These are phyloP conservation scores for Papiliotrema nemorosa DNA, from an alignment of 1,284 basidiomycete species.

Conservation along the genomic window DNA sequence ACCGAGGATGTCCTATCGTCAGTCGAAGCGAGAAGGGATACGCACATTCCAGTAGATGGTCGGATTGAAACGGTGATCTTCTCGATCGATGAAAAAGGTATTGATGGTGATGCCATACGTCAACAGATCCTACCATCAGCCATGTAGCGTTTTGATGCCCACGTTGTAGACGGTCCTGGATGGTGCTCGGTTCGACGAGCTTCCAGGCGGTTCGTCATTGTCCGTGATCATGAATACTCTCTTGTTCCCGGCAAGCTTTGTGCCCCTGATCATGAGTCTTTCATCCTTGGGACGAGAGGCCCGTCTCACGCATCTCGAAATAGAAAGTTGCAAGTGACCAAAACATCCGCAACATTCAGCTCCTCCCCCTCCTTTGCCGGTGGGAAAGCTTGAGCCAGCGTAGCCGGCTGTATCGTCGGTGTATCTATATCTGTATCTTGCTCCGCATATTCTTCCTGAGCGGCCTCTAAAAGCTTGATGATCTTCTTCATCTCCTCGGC, in stretches of 20 bases:
- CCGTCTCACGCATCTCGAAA: constrained; percentile 75
- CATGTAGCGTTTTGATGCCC: neutral
- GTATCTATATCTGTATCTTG: constrained; percentile 17
- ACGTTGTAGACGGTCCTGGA: constrained; percentile 42
- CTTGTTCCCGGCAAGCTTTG: constrained; percentile 71
- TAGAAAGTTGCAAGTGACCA: constrained; percentile 81
- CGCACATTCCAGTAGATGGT: constrained; percentile 79
- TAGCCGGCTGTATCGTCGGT: constrained; percentile 29
- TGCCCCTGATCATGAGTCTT: constrained; percentile 55
- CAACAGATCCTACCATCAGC: constrained; percentile 63
- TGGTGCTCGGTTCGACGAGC: constrained; percentile 30
- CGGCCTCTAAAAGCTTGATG: constrained; percentile 35
- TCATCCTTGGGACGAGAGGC: neutral
- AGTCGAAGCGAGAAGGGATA: constrained; percentile 9
- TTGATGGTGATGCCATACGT: constrained; percentile 79
- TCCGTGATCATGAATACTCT: constrained; percentile 91
- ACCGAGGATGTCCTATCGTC: constrained; percentile 56
- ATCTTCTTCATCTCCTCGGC: constrained; percentile 72
- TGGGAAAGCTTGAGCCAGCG: constrained; percentile 37
- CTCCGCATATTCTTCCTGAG: constrained; percentile 29
- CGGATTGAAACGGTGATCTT: constrained; percentile 67
- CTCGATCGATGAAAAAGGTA: constrained; percentile 83
- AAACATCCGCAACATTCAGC: constrained; percentile 68
- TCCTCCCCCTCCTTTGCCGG: constrained; percentile 30
- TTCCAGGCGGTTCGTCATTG: constrained; percentile 63